These are phyloP conservation scores for Chimonanthus salicifolius DNA, from an alignment of 164 flowering plant genomes.

Conservation along the genomic window DNA sequence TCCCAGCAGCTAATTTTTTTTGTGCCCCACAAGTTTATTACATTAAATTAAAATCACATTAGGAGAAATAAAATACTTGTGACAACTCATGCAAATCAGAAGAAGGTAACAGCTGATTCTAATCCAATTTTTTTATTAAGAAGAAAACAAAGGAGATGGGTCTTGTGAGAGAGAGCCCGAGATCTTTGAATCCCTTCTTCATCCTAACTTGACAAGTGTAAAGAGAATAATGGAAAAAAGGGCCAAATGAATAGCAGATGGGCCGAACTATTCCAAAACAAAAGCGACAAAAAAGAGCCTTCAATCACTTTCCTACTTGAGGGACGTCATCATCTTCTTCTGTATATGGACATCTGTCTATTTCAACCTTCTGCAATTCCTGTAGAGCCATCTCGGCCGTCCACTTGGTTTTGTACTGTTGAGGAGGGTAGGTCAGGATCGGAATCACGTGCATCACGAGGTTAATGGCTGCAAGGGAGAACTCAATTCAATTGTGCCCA, in stretches of 20 bases:
- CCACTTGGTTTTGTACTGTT: neutral
- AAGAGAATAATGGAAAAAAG: neutral
- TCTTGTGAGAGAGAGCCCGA: too few relatives aligned
- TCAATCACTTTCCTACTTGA: neutral
- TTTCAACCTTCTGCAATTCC: neutral
- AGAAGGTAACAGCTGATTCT: too few relatives aligned
- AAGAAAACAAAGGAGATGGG: too few relatives aligned
- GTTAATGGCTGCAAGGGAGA: too few relatives aligned
- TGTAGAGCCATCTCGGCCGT: neutral
- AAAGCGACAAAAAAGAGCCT: neutral
- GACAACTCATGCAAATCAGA: too few relatives aligned
- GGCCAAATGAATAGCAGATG: neutral
- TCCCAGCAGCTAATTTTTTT: too few relatives aligned
- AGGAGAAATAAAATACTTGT: too few relatives aligned
- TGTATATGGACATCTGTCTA: neutral
- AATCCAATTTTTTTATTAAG: too few relatives aligned
- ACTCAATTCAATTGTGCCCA: too few relatives aligned
- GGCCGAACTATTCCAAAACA: neutral
- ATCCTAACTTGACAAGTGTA: neutral
- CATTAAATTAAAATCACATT: too few relatives aligned
- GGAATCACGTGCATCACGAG: neutral
- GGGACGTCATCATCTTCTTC: neutral
- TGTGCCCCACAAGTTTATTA: too few relatives aligned
- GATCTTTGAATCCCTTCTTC: too few relatives aligned
- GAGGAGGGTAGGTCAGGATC: neutral